Evolutionary conservation across 1,284 basidiomycete genomes (phyloP).

Genomic region (Malassezia psittaci): DNA sequence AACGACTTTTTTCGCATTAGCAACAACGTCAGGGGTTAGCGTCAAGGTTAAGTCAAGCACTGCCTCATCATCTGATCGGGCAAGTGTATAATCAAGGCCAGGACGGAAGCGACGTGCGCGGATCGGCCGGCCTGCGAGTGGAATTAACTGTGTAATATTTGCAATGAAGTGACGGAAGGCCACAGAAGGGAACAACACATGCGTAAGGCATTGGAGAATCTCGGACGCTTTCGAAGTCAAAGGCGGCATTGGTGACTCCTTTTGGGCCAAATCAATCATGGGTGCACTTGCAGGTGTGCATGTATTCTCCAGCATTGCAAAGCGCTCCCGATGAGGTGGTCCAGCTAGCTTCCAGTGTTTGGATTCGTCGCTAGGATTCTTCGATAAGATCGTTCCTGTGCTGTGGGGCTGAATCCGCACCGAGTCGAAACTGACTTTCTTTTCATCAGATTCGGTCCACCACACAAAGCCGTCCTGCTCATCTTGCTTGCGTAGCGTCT

Average conservation of each 20-base stretch:
- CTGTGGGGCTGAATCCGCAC: slow-evolving; percentile 32
- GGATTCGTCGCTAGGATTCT: slow-evolving; percentile 13
- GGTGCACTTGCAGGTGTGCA: slow-evolving; percentile 20
- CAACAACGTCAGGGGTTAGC: slow-evolving; percentile 61
- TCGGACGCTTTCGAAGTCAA: slow-evolving; percentile 24
- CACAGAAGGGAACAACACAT: slow-evolving; percentile 58
- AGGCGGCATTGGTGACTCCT: slow-evolving; percentile 17
- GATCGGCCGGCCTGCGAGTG: slow-evolving; percentile 57
- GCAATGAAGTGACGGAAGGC: slow-evolving; percentile 83
- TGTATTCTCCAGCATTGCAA: slow-evolving; percentile 54
- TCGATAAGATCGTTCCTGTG: slow-evolving; percentile 20
- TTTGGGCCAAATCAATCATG: slow-evolving; percentile 14
- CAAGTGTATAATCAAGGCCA: slow-evolving; percentile 88
- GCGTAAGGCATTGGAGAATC: slow-evolving; percentile 31
- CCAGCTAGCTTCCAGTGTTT: slow-evolving; percentile 63
- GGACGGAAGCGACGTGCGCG: slow-evolving; percentile 81
- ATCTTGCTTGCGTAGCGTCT: slow-evolving; percentile 52
- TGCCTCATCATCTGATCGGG: slow-evolving; percentile 66
- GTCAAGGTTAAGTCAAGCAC: slow-evolving; percentile 81
- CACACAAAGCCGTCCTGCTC: slow-evolving; percentile 52
- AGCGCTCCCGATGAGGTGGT: slow-evolving; percentile 88
- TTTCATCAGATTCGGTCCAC: slow-evolving; percentile 28
- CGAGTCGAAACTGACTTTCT: slow-evolving; percentile 11
- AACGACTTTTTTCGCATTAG: slow-evolving; percentile 25
- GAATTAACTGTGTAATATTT: slow-evolving; percentile 67